phyloP scores from a whole-genome alignment of 169 alveolate species.

The Cryptosporidium ryanae region DNA sequence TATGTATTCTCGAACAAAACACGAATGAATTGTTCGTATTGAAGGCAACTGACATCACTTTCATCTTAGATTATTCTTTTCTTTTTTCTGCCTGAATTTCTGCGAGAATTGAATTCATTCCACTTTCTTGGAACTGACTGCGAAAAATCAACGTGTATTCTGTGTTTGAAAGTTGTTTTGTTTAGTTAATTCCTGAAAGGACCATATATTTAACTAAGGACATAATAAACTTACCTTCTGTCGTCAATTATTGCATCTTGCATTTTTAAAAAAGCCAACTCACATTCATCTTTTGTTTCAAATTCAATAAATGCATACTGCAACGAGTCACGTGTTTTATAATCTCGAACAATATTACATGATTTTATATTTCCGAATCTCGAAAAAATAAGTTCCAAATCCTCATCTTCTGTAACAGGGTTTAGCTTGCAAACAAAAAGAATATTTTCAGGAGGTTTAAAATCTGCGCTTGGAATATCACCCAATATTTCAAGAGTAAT shows the following conservation, averaged over 20 bases:
- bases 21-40: no score
- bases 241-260: slow-evolving; percentile 97
- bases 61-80: not conserved
- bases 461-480: slow-evolving; percentile 98
- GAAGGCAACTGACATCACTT: not conserved
- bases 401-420: slow-evolving; percentile 96
- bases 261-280: slow-evolving; percentile 97
- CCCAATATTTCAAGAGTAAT: slow-evolving; percentile 95
- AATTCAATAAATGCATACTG: slow-evolving; percentile 98
- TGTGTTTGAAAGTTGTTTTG: slow-evolving; percentile 4
- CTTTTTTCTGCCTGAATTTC: not conserved
- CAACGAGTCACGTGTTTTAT: slow-evolving; percentile 97
- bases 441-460: slow-evolving; percentile 98
- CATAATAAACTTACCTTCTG: slow-evolving; percentile 83
- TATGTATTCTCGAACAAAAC: no score
- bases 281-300: slow-evolving; percentile 94
- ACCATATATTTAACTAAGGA: not conserved
- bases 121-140: slow-evolving; percentile 87
- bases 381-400: slow-evolving; percentile 94
- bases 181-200: not conserved
- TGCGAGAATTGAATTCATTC: slow-evolving; percentile 48
- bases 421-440: slow-evolving; percentile 97
- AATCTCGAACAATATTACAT: slow-evolving; percentile 96
- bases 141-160: slow-evolving; percentile 91
- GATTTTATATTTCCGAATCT: slow-evolving; percentile 94